Evolutionary conservation across 352 stramenopile genomes (phyloP), one percentile per base, ranked within the genome.

Genomic region (Phytophthora sp.): DNA sequence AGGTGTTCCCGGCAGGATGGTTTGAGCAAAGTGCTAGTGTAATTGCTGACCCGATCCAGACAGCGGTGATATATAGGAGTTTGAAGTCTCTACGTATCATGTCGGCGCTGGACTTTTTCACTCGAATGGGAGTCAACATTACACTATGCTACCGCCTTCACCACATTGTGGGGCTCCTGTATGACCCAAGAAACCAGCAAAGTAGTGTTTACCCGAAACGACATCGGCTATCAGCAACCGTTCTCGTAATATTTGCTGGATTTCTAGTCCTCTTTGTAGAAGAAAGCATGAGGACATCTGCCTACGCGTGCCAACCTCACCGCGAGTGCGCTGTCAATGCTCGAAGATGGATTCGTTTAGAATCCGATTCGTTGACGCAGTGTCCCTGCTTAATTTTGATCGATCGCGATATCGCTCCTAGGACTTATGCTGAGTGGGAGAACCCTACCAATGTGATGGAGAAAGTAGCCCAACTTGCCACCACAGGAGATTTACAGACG

Each of bases 341-440:
- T 0, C 44, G 68, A 20, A 48, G 66, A 23, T 76, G 66, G 61
- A 65, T 32, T 6, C n/a, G 55, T 30, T 13, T 52, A 2, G 39
- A 62, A 5, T 34, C 32, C 8, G 24, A 41, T 15, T 57, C 31
- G 1, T 18, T 63, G 32, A 49, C 34, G 3, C 49, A 77, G 5
- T 84, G 72, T 20, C 69, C 69, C 20, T 85, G 76, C 20, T 41
- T 85, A 13, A 54, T 71, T 4, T 53, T 73, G 35, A 76, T 81
- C 32, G 71, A 79, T 31, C 31, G 49, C 5, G 27, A 72, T 18
- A 21, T 39, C 1, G 66, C 45, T 0, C 43, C 45, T 1, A 62
- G 34, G 7, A 69, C 41, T 17, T 74, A 39, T 26, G 63, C 64
- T 3, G 54, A 62, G 12, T 83, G 74, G 74, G 9, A 56, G 3